Base-by-base conservation (phyloP, 116 monocot species). In the Trichopus zeylanicus region DNA sequence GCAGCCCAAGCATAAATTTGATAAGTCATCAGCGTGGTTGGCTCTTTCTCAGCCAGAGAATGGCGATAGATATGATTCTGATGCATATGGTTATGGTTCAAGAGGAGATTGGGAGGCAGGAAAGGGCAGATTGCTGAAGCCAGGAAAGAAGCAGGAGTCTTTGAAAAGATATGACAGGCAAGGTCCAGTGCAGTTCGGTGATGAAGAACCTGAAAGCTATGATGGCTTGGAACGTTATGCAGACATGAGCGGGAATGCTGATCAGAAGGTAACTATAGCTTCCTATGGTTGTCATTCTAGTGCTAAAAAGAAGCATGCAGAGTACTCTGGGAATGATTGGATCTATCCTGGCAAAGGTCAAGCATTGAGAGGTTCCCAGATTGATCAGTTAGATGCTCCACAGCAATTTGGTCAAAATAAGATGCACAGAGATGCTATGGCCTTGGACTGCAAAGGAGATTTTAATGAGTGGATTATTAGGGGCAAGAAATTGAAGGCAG, bases 211-310 rank as follows among this genome's bases (percentile, higher is more conserved):
- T n/a, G 58, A 37, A 23, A 52, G 26, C 10, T 31, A 33, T 55
- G 38, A 1, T 51, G 67, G 32, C 37, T 7, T 35, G 9, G 53
- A 48, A 8, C 18, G 24, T 11, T 64, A 31, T 61, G 19, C 23
- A 29, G 57, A 52, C 16, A 70, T 25, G n/a, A n/a, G n/a, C 9
- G 69, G 69, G 58, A 67, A 52, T 52, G 25, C 53, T 47, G 51
- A 58, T 60, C 68, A 81, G 46, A 34, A 25, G 28, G 86, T 73
- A 31, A 75, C 75, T 29, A n/a, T 70, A 51, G 72, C 76, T 57
- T 60, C 70, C 51, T 79, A 82, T 66, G 66, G 73, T 31, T 39
- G 5, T 57, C 33, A 63, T 67, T 51, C 65, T 26, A 29, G 30
- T 42, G 70, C 61, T 11, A 26, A 34, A 28, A 1, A 6, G 46